phyloP scores from a whole-genome alignment of 2,329 filamentous ascomycete species.

The Epichloe gansuensis region DNA sequence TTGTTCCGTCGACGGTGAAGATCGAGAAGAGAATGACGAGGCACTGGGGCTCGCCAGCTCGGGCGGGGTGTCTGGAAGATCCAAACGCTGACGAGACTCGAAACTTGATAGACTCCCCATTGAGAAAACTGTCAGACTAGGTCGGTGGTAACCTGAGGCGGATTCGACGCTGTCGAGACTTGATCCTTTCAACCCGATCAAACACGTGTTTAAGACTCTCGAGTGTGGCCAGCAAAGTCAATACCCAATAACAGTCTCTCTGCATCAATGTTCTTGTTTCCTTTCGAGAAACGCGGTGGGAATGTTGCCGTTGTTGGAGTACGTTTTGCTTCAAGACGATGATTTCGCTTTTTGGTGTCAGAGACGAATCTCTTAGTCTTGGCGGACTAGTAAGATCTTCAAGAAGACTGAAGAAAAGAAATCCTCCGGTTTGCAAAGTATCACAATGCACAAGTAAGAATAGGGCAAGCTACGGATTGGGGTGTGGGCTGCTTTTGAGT shows the following conservation, averaged over 20 bases:
- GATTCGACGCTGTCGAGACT: background rate
- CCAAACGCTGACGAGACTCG: conserved; percentile 38
- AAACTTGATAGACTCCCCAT: conserved; percentile 43
- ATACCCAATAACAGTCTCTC: background rate
- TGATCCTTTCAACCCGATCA: background rate
- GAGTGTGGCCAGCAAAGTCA: background rate
- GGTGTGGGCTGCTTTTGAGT: conserved; percentile 15
- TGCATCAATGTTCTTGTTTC: background rate
- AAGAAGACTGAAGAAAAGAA: background rate
- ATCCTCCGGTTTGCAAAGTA: background rate
- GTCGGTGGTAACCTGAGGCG: background rate
- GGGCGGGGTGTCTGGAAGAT: conserved; percentile 41
- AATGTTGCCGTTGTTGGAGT: background rate
- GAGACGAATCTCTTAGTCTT: too few species aligned
- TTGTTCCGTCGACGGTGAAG: conserved; percentile 30
- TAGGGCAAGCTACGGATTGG: conserved; percentile 1
- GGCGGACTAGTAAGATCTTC: background rate
- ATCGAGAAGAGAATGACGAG: conserved; percentile 34
- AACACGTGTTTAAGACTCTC: background rate
- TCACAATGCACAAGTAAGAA: background rate
- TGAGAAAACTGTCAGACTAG: conserved; percentile 22
- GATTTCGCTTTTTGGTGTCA: background rate
- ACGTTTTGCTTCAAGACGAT: background rate
- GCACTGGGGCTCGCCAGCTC: conserved; percentile 41
- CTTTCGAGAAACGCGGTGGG: background rate